Evolutionary conservation across 2,329 filamentous ascomycete species (phyloP), one percentile per base, ranked within the genome.

Genomic region (Fusarium transvaalense): DNA sequence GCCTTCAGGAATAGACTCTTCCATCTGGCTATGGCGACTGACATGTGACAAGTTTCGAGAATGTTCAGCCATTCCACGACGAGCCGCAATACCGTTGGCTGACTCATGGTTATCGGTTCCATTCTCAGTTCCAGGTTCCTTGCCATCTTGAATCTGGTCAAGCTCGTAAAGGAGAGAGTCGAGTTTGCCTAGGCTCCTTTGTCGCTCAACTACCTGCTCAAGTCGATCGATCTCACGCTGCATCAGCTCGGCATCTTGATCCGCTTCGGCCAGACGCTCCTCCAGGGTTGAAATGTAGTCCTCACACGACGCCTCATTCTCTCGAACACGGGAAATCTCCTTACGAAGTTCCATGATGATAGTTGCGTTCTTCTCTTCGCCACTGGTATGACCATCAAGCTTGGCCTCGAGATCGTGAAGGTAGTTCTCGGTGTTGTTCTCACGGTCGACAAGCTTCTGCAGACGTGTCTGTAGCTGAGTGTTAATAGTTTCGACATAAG

Each of bases 271-370:
- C 10, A 99, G 86, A 23, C 95, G 91, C 81, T 98, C 96, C 77
- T 99, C 96, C 13, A 99, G 83, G 0, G 94, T 98, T 1, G 95
- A 97, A 54, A 99, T 98, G 78, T 99, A 99, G 70, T 98, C 96
- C 78, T 99, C 96, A 71, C 91, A 94, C 38, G 91, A 91, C 5
- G 91, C 88, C 81, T 99, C 96, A 72, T 94, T 97, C 74, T 97
- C 96, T 48, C 94, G 89, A 17, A 94, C 88, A 41, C 95, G 91
- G 25, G 91, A 85, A 64, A 99, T 91, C 81, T 99, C 96, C 76
- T 97, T 97, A 51, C 94, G 92, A 54, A 99, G 84, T 77, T 98
- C 94, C 51, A 89, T 82, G 61, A 98, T 91, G 55, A 97, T 91
- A 15, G 91, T 89, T 9, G 92, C 89, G 72, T 96, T 97, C 83